These are phyloP conservation scores for Vanrija sp. DNA, from an alignment of 1,284 basidiomycete genomes.

Conservation along the genomic window DNA sequence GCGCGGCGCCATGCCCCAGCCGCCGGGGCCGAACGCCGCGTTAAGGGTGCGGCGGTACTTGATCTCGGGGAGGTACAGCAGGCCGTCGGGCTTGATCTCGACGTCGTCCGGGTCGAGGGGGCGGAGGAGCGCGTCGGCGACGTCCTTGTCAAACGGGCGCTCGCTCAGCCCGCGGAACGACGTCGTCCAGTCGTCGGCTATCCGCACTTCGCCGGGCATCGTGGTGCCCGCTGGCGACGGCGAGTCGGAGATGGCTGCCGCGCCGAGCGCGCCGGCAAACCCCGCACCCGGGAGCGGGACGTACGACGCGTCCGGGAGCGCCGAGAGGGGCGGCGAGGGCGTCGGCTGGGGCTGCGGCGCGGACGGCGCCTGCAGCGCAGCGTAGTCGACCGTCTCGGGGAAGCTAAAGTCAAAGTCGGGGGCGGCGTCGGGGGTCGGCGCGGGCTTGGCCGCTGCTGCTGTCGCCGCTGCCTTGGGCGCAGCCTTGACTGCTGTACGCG, in stretches of 20 bases:
- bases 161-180: constrained; percentile 78
- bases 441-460: too few relatives aligned
- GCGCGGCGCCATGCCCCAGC: constrained; percentile 92
- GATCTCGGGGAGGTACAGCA: constrained; percentile 95
- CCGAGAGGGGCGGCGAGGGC: constrained; percentile 17
- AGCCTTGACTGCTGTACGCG: neutral
- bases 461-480: too few relatives aligned
- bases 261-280: constrained; percentile 1
- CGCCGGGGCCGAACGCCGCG: constrained; percentile 91
- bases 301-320: constrained; percentile 20
- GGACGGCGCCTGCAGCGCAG: too few relatives aligned
- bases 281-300: constrained; percentile 9
- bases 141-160: constrained; percentile 73
- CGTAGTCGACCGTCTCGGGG: too few relatives aligned
- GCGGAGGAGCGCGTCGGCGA: constrained; percentile 66
- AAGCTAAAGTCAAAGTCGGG: too few relatives aligned
- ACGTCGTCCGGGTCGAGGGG: constrained; percentile 59
- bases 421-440: neutral
- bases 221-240: neutral
- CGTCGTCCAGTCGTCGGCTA: constrained; percentile 70
- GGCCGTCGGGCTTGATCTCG: constrained; percentile 59
- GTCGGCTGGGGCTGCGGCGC: constrained; percentile 1
- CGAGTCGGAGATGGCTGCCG: constrained; percentile 1
- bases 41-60: constrained; percentile 95
- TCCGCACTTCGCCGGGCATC: neutral